Conservation (phyloP, 805 yeast species). For the Pichia exigua region DNA sequence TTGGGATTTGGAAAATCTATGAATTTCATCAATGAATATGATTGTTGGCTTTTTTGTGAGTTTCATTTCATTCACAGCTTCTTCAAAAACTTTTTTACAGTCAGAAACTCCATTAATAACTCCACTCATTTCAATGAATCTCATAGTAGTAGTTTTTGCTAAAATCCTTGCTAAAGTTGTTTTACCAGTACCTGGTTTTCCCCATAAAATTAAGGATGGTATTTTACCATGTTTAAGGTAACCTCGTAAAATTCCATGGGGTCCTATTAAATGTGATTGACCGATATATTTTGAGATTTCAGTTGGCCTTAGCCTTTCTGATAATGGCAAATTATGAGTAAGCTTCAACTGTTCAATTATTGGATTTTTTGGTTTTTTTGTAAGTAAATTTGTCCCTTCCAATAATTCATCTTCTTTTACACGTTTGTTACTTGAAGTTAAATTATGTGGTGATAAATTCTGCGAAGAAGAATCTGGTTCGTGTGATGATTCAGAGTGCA, state of each 20-base stretch:
- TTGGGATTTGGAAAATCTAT: constrained; percentile 76
- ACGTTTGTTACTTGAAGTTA: background rate
- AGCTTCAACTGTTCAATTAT: constrained; percentile 11
- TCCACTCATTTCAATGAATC: constrained; percentile 79
- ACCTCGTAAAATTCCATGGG: constrained; percentile 55
- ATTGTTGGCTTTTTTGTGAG: constrained; percentile 50
- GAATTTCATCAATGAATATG: constrained; percentile 88
- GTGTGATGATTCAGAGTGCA: background rate
- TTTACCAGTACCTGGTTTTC: constrained; percentile 95
- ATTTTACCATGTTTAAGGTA: constrained; percentile 56
- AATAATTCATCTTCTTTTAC: background rate
- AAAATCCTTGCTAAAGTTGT: constrained; percentile 63
- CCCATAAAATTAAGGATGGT: constrained; percentile 88
- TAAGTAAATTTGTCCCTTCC: background rate
- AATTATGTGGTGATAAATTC: background rate
- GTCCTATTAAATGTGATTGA: constrained; percentile 68
- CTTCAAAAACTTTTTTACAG: constrained; percentile 52
- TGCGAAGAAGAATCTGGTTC: background rate
- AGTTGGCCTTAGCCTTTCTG: constrained; percentile 79
- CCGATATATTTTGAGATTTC: constrained; percentile 70
- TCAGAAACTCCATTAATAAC: constrained; percentile 65
- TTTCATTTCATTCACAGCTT: constrained; percentile 37
- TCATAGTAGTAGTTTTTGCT: constrained; percentile 44
- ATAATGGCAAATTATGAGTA: constrained; percentile 42
- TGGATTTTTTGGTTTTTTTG: constrained; percentile 1